A percentile compares a stretch with the other conserved stretches of the same genome.
Conservation (phyloP, 2,329 filamentous ascomycete genomes). For the Dactylellina leptospora region DNA sequence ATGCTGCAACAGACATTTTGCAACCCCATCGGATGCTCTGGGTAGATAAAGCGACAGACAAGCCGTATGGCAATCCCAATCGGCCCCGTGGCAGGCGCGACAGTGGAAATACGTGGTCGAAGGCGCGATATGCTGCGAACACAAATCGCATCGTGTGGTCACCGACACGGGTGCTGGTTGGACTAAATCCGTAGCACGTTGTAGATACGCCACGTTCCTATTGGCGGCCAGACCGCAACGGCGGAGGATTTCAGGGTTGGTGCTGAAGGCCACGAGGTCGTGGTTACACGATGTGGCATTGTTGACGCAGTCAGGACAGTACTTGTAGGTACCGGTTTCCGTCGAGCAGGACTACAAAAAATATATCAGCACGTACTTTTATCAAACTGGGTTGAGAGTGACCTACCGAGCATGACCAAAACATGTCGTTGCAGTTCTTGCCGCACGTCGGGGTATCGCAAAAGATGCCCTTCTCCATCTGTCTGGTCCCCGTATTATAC, state of each 20-base stretch:
- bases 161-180: conserved; percentile 47
- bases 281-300: conserved; percentile 48
- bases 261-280: conserved; percentile 41
- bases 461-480: conserved; percentile 52
- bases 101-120: conserved; percentile 47
- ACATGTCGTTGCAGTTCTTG: conserved; percentile 42
- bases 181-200: conserved; percentile 20
- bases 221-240: conserved; percentile 22
- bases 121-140: conserved; percentile 31
- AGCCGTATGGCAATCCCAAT: conserved; percentile 41
- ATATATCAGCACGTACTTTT: background rate
- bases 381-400: background rate
- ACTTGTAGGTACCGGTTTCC: conserved; percentile 23
- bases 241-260: conserved; percentile 28
- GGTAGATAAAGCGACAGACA: conserved; percentile 26
- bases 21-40: conserved; percentile 17
- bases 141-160: conserved; percentile 50
- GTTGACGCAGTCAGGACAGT: conserved; percentile 48
- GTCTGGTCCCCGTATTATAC: background rate
- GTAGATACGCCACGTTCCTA: background rate
- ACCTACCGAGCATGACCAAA: conserved; percentile 45
- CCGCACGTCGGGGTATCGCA: conserved; percentile 33
- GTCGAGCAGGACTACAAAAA: conserved; percentile 1
- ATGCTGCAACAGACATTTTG: conserved; percentile 39
- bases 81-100: conserved; percentile 30